Evolutionary conservation across 1,284 basidiomycete genomes (phyloP).

Genomic region (Rhizopogon hawkerae): DNA sequence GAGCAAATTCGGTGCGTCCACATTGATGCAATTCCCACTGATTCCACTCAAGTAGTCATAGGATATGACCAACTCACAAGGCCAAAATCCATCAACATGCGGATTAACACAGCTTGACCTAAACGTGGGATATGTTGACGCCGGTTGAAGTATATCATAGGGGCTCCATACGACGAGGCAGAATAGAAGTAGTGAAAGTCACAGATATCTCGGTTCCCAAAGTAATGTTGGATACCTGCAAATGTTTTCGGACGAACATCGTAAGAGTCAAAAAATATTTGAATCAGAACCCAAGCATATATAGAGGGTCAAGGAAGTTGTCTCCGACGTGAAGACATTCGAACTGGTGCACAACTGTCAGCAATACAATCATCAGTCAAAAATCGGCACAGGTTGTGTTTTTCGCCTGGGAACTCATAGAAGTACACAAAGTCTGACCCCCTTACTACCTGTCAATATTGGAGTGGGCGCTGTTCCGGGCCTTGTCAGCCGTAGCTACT

Average conservation of each 20-base stretch:
- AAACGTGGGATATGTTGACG: not conserved
- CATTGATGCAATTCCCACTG: not conserved
- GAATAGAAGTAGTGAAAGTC: not conserved
- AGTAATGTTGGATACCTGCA: not conserved
- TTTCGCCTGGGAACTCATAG: no score
- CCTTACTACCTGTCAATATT: no score
- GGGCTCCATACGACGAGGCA: not conserved
- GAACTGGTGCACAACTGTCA: conserved; percentile 29
- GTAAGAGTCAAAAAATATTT: not conserved
- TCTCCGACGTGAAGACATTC: conserved; percentile 29
- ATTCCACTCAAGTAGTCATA: conserved; percentile 18
- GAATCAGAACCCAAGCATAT: conserved; percentile 30
- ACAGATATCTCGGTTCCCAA: not conserved
- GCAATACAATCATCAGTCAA: conserved; percentile 21
- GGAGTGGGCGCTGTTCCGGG: no score
- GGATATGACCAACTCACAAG: conserved; percentile 75
- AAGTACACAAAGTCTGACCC: no score
- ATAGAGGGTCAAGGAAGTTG: conserved; percentile 20
- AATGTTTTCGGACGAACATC: not conserved
- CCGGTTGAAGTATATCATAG: not conserved
- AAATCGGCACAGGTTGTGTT: no score
- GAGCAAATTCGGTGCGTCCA: conserved; percentile 72
- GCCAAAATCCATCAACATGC: conserved; percentile 73
- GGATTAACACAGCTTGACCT: conserved; percentile 40
- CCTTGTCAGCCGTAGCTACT: not conserved